Percentiles rank a stretch among this genome's conserved stretches.
Conservation (phyloP, 371 early-diverging fungal species). For the Dinochytrium kinnereticum region DNA sequence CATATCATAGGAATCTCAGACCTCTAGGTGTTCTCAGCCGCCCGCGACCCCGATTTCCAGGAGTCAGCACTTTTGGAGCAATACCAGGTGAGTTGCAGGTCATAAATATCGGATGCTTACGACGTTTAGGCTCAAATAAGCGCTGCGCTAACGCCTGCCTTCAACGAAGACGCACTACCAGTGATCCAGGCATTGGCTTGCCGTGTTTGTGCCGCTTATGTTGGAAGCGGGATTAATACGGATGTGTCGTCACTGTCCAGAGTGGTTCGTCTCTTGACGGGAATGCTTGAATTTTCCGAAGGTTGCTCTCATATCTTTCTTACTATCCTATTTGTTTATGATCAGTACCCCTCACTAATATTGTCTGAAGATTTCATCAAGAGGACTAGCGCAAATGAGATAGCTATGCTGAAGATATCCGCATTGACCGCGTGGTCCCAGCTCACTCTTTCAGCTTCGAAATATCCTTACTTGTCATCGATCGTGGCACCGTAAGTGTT, state of each 20-base stretch:
- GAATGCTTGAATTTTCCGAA: conserved; percentile 73
- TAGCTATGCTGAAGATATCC: conserved; percentile 78
- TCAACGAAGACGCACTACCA: conserved; percentile 76
- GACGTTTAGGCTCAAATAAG: conserved; percentile 75
- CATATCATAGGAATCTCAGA: no score
- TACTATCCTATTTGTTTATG: not conserved
- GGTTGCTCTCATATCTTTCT: conserved; percentile 40
- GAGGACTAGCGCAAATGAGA: conserved; percentile 58
- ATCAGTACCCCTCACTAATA: not conserved
- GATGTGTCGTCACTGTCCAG: conserved; percentile 77
- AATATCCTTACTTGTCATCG: conserved; percentile 61
- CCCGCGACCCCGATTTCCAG: conserved; percentile 81
- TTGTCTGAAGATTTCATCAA: conserved; percentile 50
- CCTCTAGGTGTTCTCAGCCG: conserved; percentile 65
- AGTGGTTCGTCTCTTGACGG: conserved; percentile 71
- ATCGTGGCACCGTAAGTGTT: conserved; percentile 65
- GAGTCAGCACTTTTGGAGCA: conserved; percentile 82
- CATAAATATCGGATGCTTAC: not conserved
- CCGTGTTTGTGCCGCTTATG: conserved; percentile 81
- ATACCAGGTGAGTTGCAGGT: conserved; percentile 62
- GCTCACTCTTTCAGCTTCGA: conserved; percentile 67
- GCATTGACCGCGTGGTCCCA: conserved; percentile 85
- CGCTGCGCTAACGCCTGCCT: conserved; percentile 87
- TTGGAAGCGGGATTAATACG: conserved; percentile 82
- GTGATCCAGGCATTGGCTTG: conserved; percentile 81